Evolutionary conservation across 169 alveolate species (phyloP).

Genomic region (Cryptosporidium ubiquitum): DNA sequence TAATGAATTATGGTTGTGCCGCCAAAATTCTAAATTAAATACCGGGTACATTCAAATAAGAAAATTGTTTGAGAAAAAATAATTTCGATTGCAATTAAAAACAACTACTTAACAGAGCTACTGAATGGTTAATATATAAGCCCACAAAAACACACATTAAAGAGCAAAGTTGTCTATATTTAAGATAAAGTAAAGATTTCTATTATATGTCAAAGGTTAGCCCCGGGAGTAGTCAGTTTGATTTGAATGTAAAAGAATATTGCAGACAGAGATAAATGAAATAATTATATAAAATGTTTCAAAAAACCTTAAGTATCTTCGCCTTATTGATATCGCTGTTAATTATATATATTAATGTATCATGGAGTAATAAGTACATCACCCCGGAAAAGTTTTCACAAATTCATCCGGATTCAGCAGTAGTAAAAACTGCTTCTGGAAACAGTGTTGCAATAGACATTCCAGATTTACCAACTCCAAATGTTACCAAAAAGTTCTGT

Average conservation of each 20-base stretch:
- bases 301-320: neutral
- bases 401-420: constrained; percentile 16
- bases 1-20: too few species aligned
- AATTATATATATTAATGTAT: neutral
- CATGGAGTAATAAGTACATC: constrained; percentile 31
- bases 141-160: neutral
- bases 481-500: constrained; percentile 22
- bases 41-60: neutral
- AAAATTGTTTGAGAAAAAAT: too few species aligned
- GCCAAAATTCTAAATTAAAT: too few species aligned
- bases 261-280: neutral
- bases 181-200: neutral
- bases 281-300: neutral
- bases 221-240: neutral
- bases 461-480: constrained; percentile 56
- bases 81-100: neutral
- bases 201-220: neutral
- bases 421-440: neutral
- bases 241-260: neutral
- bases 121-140: neutral
- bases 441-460: constrained; percentile 33
- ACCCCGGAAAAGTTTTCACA: constrained; percentile 41
- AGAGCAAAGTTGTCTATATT: neutral
- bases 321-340: neutral
- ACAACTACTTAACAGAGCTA: neutral